Conservation (phyloP, 176 grass and related monocot genomes). For the Calamus simplicifolius region DNA sequence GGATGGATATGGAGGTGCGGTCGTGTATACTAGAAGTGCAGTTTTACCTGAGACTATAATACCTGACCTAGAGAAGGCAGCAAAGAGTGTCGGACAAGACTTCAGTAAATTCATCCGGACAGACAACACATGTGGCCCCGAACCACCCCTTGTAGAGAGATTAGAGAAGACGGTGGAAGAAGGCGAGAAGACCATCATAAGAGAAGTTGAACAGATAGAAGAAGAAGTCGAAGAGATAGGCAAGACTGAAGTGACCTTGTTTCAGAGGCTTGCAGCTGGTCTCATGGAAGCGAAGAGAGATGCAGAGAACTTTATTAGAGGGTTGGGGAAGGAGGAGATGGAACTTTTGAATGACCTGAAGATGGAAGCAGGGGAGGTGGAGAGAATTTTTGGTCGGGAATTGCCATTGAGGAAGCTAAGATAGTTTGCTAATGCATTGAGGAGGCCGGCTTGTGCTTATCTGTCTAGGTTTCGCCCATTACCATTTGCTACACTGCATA, state of each 20-base stretch:
- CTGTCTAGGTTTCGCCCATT: too few relatives aligned
- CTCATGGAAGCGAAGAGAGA: constrained; percentile 56
- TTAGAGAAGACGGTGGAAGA: constrained; percentile 72
- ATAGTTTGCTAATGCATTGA: constrained; percentile 18
- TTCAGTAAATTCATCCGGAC: constrained; percentile 74
- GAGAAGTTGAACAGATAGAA: constrained; percentile 68
- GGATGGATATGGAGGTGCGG: constrained; percentile 90
- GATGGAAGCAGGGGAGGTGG: constrained; percentile 78
- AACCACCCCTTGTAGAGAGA: constrained; percentile 79
- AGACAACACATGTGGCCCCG: constrained; percentile 81
- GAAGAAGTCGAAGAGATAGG: constrained; percentile 68
- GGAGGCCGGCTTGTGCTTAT: too few relatives aligned
- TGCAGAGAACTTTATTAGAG: constrained; percentile 59
- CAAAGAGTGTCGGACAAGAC: constrained; percentile 54
- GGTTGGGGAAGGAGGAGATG: constrained; percentile 83
- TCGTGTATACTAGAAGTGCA: constrained; percentile 77
- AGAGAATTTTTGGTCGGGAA: constrained; percentile 61
- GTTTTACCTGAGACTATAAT: constrained; percentile 59
- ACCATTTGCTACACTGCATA: too few relatives aligned
- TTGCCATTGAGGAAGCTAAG: constrained; percentile 83
- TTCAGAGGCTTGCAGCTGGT: constrained; percentile 56
- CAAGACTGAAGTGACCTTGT: constrained; percentile 48
- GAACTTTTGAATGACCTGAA: constrained; percentile 77
- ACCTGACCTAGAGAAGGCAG: constrained; percentile 66
- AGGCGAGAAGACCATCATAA: constrained; percentile 69